A percentile compares a stretch with the other conserved stretches of the same genome.
Evolutionary conservation across 371 early-diverging fungal genomes (phyloP).

Genomic region (Smittium mucronatum): DNA sequence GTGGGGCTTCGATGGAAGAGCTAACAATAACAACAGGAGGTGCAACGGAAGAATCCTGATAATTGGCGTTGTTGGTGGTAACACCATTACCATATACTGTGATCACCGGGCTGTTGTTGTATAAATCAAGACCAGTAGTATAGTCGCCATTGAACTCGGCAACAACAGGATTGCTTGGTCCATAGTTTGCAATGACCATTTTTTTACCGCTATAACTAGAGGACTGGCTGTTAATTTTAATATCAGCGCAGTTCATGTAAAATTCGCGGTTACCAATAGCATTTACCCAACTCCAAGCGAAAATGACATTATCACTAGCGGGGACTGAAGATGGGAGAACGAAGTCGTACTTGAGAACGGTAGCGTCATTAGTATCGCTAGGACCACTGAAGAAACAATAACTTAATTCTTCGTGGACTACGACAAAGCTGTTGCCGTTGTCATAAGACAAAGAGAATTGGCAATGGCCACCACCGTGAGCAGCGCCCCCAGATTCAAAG

Average conservation of each 20-base stretch:
- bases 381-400: constrained; percentile 31
- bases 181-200: constrained; percentile 41
- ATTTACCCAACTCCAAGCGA: constrained; percentile 57
- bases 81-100: constrained; percentile 20
- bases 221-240: constrained; percentile 32
- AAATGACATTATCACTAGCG: constrained; percentile 30
- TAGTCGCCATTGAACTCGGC: constrained; percentile 34
- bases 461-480: too few species aligned
- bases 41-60: not conserved
- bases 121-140: constrained; percentile 30
- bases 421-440: constrained; percentile 45
- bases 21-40: too few species aligned
- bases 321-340: constrained; percentile 44
- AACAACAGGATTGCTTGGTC: constrained; percentile 25
- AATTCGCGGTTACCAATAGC: constrained; percentile 47
- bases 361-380: constrained; percentile 14
- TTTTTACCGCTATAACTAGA: constrained; percentile 32
- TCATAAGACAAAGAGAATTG: constrained; percentile 54
- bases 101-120: constrained; percentile 22
- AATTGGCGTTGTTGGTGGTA: constrained; percentile 12
- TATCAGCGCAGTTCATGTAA: constrained; percentile 56
- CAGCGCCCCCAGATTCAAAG: constrained; percentile 32
- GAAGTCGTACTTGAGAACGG: constrained; percentile 27
- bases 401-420: constrained; percentile 38
- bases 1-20: too few species aligned